These are phyloP conservation scores for Hylodesmum podocarpum DNA, from an alignment of 306 rosid genomes.

Conservation along the genomic window DNA sequence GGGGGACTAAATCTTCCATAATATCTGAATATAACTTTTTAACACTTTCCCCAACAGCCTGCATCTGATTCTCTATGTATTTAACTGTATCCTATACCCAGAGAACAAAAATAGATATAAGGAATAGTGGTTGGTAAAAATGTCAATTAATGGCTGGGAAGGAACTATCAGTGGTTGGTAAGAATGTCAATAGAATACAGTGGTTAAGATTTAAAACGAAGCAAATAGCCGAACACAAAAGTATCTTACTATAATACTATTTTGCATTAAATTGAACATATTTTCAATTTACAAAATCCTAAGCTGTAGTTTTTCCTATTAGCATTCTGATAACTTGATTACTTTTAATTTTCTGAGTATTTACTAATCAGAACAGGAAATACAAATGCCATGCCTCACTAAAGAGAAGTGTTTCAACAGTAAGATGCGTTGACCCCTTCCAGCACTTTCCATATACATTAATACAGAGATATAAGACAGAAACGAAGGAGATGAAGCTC, in stretches of 20 bases:
- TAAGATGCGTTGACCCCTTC: background rate
- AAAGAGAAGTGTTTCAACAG: background rate
- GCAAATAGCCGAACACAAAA: background rate
- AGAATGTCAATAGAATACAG: no score
- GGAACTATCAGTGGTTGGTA: slow-evolving; percentile 17
- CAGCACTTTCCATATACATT: background rate
- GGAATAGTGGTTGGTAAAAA: background rate
- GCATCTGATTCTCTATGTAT: slow-evolving; percentile 84
- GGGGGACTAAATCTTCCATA: slow-evolving; percentile 61
- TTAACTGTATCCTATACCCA: slow-evolving; percentile 75
- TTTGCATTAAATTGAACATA: background rate
- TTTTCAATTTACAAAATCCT: background rate
- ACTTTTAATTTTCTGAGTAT: background rate
- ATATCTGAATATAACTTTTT: slow-evolving; percentile 78
- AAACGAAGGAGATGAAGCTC: slow-evolving; percentile 9
- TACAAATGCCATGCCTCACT: background rate
- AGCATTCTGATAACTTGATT: background rate
- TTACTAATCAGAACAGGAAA: background rate
- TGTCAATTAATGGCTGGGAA: background rate
- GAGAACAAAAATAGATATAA: slow-evolving; percentile 26
- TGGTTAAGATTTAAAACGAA: background rate
- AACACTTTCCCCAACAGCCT: slow-evolving; percentile 71
- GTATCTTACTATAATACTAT: background rate
- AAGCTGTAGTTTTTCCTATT: background rate
- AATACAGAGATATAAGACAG: background rate